Evolutionary conservation across 129 eudicot species (phyloP).

Genomic region (Oenanthe sinensis): DNA sequence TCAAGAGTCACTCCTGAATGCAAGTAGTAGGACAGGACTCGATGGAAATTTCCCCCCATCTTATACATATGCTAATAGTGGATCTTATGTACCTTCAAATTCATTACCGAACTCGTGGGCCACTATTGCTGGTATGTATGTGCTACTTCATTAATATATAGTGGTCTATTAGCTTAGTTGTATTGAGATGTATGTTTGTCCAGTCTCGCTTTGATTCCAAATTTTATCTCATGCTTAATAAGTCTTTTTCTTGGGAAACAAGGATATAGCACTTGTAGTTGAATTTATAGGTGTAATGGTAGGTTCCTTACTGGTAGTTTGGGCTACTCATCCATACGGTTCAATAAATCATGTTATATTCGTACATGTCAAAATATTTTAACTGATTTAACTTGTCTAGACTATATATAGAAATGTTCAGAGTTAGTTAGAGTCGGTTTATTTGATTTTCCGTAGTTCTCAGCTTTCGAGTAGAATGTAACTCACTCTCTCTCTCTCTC

Average conservation of each 20-base stretch:
- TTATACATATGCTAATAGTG: conserved; percentile 60
- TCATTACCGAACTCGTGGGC: conserved; percentile 88
- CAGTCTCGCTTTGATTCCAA: background rate
- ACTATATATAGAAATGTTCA: too few relatives aligned
- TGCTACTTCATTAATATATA: too few relatives aligned
- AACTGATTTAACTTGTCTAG: too few relatives aligned
- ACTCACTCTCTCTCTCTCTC: too few relatives aligned
- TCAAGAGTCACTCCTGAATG: conserved; percentile 67
- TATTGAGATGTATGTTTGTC: background rate
- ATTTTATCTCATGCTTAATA: background rate
- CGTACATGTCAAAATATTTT: too few relatives aligned
- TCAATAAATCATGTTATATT: too few relatives aligned
- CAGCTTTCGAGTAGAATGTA: too few relatives aligned
- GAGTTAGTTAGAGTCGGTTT: too few relatives aligned
- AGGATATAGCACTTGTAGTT: background rate
- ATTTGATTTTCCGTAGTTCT: too few relatives aligned
- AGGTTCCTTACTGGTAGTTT: background rate
- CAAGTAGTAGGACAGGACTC: conserved; percentile 46
- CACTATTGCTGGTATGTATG: background rate
- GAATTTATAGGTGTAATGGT: background rate
- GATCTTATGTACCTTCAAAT: conserved; percentile 52
- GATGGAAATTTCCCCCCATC: conserved; percentile 41
- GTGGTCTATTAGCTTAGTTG: background rate
- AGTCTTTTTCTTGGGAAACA: background rate
- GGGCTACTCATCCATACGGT: too few relatives aligned